These are phyloP conservation scores for Colletotrichum siamense DNA, from an alignment of 2,329 filamentous ascomycete genomes.

Conservation along the genomic window DNA sequence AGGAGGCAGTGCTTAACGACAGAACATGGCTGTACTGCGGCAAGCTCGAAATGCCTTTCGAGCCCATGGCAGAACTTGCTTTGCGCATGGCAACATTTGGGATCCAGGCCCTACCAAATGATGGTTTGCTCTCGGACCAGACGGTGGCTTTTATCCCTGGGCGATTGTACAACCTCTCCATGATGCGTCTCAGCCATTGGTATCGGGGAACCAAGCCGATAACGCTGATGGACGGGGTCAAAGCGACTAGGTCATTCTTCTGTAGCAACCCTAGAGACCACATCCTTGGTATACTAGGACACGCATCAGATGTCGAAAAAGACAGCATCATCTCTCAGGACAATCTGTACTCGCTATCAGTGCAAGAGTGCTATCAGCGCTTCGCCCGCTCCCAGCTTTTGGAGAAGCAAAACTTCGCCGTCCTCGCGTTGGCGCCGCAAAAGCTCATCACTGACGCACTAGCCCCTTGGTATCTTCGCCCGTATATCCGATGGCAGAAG, in stretches of 20 bases:
- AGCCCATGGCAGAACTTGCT: background rate
- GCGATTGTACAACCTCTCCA: background rate
- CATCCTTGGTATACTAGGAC: background rate
- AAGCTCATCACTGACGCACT: background rate
- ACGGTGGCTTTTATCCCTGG: background rate
- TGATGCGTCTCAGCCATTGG: background rate
- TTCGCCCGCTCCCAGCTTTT: background rate
- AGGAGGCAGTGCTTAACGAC: background rate
- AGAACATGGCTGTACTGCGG: background rate
- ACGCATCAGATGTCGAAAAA: background rate
- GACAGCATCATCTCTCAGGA: background rate
- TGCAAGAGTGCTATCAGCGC: background rate
- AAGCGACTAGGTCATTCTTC: background rate
- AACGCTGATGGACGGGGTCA: background rate
- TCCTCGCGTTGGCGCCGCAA: background rate
- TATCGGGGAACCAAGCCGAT: background rate
- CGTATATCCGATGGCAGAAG: background rate
- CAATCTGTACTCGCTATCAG: background rate
- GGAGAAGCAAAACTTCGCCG: background rate
- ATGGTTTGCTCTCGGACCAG: background rate
- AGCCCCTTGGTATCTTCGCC: background rate
- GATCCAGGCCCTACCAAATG: background rate
- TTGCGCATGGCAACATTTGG: background rate
- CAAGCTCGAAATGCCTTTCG: background rate
- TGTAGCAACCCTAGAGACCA: conserved; percentile 6